Evolutionary conservation across 140 eudicot genomes (phyloP).

Genomic region (Flaveria floridana): DNA sequence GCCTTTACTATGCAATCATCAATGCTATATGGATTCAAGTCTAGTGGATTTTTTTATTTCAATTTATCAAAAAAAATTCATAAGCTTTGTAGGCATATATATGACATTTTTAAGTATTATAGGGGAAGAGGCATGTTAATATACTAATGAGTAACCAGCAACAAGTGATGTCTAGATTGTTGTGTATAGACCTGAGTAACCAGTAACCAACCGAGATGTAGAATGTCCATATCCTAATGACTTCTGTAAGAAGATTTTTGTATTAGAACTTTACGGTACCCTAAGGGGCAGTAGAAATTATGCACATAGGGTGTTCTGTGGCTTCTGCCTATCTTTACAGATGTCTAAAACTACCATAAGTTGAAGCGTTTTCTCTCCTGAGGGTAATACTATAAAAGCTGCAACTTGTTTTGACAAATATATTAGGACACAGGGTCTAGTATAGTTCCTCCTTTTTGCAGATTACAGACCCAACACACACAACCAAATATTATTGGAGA

Average conservation of each 20-base stretch:
- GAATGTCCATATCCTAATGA: not conserved
- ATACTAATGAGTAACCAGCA: no score
- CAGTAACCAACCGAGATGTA: not conserved
- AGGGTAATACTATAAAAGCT: not conserved
- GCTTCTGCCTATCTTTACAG: not conserved
- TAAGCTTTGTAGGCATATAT: not conserved
- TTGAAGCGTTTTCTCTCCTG: not conserved
- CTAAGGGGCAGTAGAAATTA: not conserved
- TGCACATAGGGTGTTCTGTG: not conserved
- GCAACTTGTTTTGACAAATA: not conserved
- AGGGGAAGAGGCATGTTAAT: not conserved
- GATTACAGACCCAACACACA: not conserved
- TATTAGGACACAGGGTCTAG: not conserved
- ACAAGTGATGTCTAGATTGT: not conserved
- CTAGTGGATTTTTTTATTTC: not conserved
- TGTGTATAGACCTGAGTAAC: not conserved
- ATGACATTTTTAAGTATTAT: not conserved
- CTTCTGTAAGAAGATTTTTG: slow-evolving; percentile 2
- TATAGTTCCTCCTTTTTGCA: not conserved
- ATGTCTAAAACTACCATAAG: not conserved
- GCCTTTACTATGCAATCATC: not conserved
- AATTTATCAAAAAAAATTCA: not conserved
- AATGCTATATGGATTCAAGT: not conserved
- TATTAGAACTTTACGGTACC: not conserved
- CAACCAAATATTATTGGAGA: not conserved